Evolutionary conservation across 169 alveolate genomes (phyloP), one percentile per base, ranked within the genome.

Genomic region (Eimeria falciformis): DNA sequence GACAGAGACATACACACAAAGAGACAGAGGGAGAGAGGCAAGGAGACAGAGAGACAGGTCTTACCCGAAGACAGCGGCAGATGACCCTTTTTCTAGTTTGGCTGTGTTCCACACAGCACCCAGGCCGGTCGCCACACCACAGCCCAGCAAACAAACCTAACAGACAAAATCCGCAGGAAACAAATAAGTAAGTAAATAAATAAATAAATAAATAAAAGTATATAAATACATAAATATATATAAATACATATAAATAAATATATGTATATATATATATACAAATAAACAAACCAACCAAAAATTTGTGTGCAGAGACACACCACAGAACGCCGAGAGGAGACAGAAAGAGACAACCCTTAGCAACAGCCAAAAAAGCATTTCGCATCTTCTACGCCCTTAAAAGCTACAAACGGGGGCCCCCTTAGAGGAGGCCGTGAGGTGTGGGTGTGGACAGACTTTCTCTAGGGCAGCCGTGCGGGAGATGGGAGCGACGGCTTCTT

Each of bases 51-150:
- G 71, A 21, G 58, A 14, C 14, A 7, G 14, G 58, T 50, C 58
- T 50, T 43, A 75, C 90, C 98, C 98, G 90, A 95, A 95, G 78
- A 97, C 97, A 0, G 96, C 98, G 17, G 95, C 98, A 40, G 97
- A 85, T 27, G 96, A 23, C 33, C 97, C 98, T 37, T 91, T 90
- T 71, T 94, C 92, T n/a, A 96, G 97, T 65, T 95, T 94, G 73
- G 95, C 95, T 12, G 97, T 96, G 85, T 95, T 96, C 95, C 95
- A 90, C 68, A 94, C 98, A 27, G 98, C 98, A 45, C 98, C 98
- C 94, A 96, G 94, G 58, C 98, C 98, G 17, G 98, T 96, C 37
- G 97, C 92, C 77, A 97, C 95, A 40, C 98, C 98, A 92, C 98
- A 96, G 29, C 98, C 98, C 50, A 97, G 90, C 33, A 97, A 90